Evolutionary conservation across 2,329 filamentous ascomycete species (phyloP).

Genomic region (Oidium heveae): DNA sequence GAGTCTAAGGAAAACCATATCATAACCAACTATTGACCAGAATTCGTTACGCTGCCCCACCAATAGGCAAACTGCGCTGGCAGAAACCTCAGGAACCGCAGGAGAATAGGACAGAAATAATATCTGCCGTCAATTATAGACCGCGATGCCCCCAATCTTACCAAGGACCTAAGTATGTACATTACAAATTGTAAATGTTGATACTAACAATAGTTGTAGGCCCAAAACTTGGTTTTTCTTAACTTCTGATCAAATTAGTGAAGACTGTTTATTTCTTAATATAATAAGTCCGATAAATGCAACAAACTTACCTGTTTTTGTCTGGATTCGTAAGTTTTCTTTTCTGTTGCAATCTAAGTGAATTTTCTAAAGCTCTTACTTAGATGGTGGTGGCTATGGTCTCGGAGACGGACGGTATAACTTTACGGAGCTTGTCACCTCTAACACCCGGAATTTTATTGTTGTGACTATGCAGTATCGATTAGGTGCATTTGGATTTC

Average conservation of each 20-base stretch:
- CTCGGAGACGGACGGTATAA: slow-evolving; percentile 1
- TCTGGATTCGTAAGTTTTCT: slow-evolving; percentile 2
- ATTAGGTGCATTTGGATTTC: slow-evolving; percentile 18
- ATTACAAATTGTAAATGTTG: too few relatives aligned
- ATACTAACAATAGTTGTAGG: not conserved
- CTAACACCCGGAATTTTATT: slow-evolving; percentile 13
- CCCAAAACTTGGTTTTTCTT: not conserved
- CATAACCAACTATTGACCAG: slow-evolving; percentile 7
- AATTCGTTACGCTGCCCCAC: slow-evolving; percentile 20
- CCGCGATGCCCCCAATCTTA: slow-evolving; percentile 8
- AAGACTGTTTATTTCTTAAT: slow-evolving; percentile 29
- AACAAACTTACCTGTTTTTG: slow-evolving; percentile 11
- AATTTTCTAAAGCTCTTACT: slow-evolving; percentile 22
- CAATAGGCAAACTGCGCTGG: slow-evolving; percentile 19
- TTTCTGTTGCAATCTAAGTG: too few relatives aligned
- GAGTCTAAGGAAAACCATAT: too few relatives aligned
- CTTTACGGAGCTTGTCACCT: slow-evolving; percentile 3
- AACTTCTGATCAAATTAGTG: slow-evolving; percentile 13
- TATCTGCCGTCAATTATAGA: slow-evolving; percentile 7
- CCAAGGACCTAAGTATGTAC: not conserved
- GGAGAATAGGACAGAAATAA: slow-evolving; percentile 11
- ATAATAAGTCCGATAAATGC: slow-evolving; percentile 24
- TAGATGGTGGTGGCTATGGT: slow-evolving; percentile 16
- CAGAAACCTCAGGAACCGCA: slow-evolving; percentile 15
- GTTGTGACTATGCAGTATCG: slow-evolving; percentile 18